Evolutionary conservation across 2,329 filamentous ascomycete genomes (phyloP), one percentile per base, ranked within the genome.

Genomic region (Huntiella decipiens): DNA sequence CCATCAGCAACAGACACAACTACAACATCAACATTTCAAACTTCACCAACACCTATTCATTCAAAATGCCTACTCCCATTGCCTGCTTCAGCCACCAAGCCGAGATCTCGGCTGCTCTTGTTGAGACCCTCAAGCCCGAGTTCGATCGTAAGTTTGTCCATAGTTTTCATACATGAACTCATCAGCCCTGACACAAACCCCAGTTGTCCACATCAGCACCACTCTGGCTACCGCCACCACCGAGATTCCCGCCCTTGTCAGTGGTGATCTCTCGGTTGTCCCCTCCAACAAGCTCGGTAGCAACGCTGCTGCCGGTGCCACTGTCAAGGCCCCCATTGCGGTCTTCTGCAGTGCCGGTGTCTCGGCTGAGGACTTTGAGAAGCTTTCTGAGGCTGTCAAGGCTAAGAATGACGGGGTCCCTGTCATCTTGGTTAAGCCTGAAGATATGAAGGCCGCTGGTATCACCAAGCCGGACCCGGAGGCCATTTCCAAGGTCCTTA

Each of bases 161-260:
- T 13, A 34, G 7, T 16, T 32, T 6, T 28, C 28, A 43, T 4
- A 34, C 33, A 22, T 22, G 19, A 33, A 31, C 15, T 17, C 15
- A 8, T 10, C 10, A 41, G 31, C 22, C 15, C 38, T n/a, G 15
- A 12, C 17, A 12, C 17, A 3, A 11, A 22, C 15, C 46, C 46
- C 49, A 48, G 50, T 51, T n/a, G 34, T 50, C 44, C 46, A 50
- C 35, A 45, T 45, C 41, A 44, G 42, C 17, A 15, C 45, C 13
- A 38, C 35, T 28, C 15, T 36, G 40, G 40, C 22, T 3, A 38
- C 48, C 17, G 45, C 44, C 22, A 35, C 47, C 17, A 12, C 28
- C 15, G 50, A 51, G 38, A 46, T 51, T 37, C 38, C 39, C 39
- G 28, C 43, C 19, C 46, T 51, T 12, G 11, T 41, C 38, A 7